Evolutionary conservation across 2,329 filamentous ascomycete genomes (phyloP).

Genomic region (Chaetomium strumarium): DNA sequence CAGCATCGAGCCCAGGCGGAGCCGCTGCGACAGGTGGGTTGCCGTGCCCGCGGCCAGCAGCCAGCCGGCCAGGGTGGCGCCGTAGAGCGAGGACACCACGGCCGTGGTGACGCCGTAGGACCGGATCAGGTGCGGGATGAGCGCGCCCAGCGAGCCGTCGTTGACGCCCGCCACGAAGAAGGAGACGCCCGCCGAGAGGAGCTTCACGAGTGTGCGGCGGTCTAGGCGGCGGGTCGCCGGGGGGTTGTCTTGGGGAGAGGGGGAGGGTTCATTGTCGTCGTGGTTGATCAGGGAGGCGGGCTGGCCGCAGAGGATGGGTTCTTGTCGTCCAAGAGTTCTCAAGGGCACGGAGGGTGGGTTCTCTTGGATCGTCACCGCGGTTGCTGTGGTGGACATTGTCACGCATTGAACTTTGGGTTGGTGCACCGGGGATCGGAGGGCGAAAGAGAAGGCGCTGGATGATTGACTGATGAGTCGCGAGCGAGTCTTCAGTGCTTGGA

Average conservation of each 20-base stretch:
- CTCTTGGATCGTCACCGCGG: not conserved
- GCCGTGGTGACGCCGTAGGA: conserved; percentile 50
- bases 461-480: not conserved
- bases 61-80: conserved; percentile 55
- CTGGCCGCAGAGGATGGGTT: no score
- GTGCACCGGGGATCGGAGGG: no score
- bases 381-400: not conserved
- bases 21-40: conserved; percentile 28
- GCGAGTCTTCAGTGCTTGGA: no score
- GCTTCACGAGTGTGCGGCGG: conserved; percentile 34
- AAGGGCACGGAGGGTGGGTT: not conserved
- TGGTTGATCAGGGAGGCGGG: not conserved
- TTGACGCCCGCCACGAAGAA: conserved; percentile 63
- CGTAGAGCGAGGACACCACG: conserved; percentile 46
- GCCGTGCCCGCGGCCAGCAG: not conserved
- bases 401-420: not conserved
- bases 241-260: not conserved
- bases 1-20: conserved; percentile 53
- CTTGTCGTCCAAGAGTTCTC: not conserved
- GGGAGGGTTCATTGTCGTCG: not conserved
- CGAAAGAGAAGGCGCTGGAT: not conserved
- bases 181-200: conserved; percentile 51
- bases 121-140: conserved; percentile 57
- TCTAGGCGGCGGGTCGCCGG: not conserved
- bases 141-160: conserved; percentile 56